These are phyloP conservation scores for Cyberlindnera americana DNA, from an alignment of 805 yeast species.

Conservation along the genomic window DNA sequence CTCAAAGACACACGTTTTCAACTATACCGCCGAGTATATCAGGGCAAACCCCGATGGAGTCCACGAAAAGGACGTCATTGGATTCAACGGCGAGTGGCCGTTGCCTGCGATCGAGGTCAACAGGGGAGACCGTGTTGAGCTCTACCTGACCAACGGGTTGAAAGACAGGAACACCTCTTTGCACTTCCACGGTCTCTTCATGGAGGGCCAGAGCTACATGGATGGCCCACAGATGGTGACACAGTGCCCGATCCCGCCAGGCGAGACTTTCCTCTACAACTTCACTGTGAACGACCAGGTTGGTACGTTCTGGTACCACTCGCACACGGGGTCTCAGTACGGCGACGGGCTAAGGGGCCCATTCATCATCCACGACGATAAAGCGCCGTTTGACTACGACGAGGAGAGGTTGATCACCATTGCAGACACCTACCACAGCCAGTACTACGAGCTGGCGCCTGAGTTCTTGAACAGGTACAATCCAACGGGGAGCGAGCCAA, in stretches of 20 bases:
- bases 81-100: constrained; percentile 73
- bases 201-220: constrained; percentile 57
- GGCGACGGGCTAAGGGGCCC: constrained; percentile 75
- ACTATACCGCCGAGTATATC: constrained; percentile 57
- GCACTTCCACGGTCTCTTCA: constrained; percentile 79
- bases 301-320: constrained; percentile 85
- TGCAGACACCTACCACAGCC: constrained; percentile 62
- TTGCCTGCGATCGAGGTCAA: constrained; percentile 62
- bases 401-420: constrained; percentile 56
- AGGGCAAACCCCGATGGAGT: constrained; percentile 66
- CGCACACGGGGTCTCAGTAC: constrained; percentile 74
- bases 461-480: constrained; percentile 60
- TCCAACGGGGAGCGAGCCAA: constrained; percentile 85
- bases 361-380: constrained; percentile 56
- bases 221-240: constrained; percentile 81
- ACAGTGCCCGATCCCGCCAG: constrained; percentile 75
- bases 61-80: constrained; percentile 52
- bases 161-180: constrained; percentile 50
- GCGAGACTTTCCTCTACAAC: constrained; percentile 63
- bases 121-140: constrained; percentile 58
- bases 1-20: constrained; percentile 49
- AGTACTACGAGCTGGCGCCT: constrained; percentile 42
- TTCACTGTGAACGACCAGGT: constrained; percentile 64
- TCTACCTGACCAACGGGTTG: constrained; percentile 63
- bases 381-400: constrained; percentile 54